Conservation (phyloP, 495 filamentous ascomycete genomes). For the Tuber microsphaerosporum region DNA sequence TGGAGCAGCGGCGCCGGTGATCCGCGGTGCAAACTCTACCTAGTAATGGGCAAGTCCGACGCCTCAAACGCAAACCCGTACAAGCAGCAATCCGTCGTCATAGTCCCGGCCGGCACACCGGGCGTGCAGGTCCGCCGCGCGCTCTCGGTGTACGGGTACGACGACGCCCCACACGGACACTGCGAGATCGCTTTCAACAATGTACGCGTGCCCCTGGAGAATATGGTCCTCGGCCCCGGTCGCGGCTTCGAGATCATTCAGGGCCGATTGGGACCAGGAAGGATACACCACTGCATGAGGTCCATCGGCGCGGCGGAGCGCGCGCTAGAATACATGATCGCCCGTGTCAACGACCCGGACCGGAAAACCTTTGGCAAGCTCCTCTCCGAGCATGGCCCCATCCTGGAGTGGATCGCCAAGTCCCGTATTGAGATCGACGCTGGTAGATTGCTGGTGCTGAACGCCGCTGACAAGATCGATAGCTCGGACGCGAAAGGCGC, state of each 20-base stretch:
- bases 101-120: constrained; percentile 66
- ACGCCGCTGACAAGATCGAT: constrained; percentile 86
- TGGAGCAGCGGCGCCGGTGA: constrained; percentile 91
- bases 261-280: constrained; percentile 80
- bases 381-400: constrained; percentile 75
- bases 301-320: constrained; percentile 77
- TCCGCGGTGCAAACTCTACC: constrained; percentile 78
- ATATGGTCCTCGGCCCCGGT: constrained; percentile 80
- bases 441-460: constrained; percentile 75
- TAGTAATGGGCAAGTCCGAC: constrained; percentile 85
- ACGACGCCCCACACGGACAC: constrained; percentile 90
- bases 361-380: constrained; percentile 79
- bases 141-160: constrained; percentile 85
- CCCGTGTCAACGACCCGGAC: constrained; percentile 77
- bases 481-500: constrained; percentile 70
- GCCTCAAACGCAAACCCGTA: constrained; percentile 64
- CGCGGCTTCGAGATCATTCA: constrained; percentile 97
- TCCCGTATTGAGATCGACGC: constrained; percentile 87
- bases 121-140: constrained; percentile 80
- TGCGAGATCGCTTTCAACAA: constrained; percentile 80
- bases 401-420: constrained; percentile 86
- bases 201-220: constrained; percentile 68
- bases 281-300: constrained; percentile 93
- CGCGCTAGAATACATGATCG: constrained; percentile 81
- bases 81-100: constrained; percentile 79